A percentile compares a stretch with the other conserved stretches of the same genome.
These are phyloP conservation scores for Phytophthora sojae DNA, from an alignment of 352 stramenopile species.

Conservation along the genomic window DNA sequence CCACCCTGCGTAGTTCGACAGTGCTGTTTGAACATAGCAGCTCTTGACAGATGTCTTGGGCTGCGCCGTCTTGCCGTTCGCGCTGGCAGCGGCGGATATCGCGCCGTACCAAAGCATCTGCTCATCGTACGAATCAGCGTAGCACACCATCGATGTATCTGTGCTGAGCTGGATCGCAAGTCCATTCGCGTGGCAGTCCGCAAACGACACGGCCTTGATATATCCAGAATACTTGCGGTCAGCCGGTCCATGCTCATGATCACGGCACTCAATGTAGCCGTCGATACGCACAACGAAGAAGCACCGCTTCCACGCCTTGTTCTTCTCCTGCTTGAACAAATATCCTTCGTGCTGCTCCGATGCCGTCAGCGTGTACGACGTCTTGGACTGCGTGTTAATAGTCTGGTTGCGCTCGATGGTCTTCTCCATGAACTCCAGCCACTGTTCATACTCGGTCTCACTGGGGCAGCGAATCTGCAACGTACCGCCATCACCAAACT, in stretches of 20 bases:
- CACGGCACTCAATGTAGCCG: constrained; percentile 76
- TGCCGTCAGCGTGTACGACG: constrained; percentile 72
- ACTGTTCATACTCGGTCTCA: constrained; percentile 59
- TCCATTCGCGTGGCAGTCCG: constrained; percentile 72
- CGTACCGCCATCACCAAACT: constrained; percentile 54
- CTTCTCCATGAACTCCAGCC: constrained; percentile 55
- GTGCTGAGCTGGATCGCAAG: constrained; percentile 76
- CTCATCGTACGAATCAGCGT: constrained; percentile 83
- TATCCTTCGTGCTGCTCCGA: constrained; percentile 75
- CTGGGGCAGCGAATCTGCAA: constrained; percentile 59
- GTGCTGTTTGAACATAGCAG: constrained; percentile 75
- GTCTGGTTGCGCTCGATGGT: constrained; percentile 65
- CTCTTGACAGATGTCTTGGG: constrained; percentile 66
- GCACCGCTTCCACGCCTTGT: constrained; percentile 58
- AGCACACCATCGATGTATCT: constrained; percentile 73
- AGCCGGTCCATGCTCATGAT: constrained; percentile 45
- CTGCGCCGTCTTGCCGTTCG: constrained; percentile 54
- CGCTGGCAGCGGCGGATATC: constrained; percentile 65
- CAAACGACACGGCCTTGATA: constrained; percentile 74
- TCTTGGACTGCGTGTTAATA: constrained; percentile 65
- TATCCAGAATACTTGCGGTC: constrained; percentile 71
- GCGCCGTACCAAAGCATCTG: constrained; percentile 86
- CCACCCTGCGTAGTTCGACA: constrained; percentile 83
- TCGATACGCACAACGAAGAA: constrained; percentile 77
- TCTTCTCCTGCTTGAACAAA: constrained; percentile 71